Evolutionary conservation across 768 basidiomycete genomes (phyloP).

Genomic region (Dendrothele bispora): DNA sequence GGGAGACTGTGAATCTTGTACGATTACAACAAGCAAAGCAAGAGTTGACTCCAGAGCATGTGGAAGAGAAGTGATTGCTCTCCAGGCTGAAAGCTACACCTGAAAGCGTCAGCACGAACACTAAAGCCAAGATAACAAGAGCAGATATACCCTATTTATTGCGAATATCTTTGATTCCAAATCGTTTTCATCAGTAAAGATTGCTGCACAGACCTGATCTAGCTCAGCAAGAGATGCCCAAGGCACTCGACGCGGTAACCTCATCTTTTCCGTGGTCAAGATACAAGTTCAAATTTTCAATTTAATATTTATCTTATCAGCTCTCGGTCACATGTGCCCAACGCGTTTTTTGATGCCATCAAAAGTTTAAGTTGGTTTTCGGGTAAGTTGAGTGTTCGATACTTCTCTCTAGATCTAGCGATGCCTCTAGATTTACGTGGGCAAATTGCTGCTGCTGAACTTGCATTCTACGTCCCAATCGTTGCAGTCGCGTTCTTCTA

Average conservation of each 20-base stretch:
- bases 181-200: conserved; percentile 67
- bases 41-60: conserved; percentile 78
- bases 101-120: conserved; percentile 9
- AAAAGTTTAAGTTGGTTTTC: background rate
- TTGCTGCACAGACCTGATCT: conserved; percentile 74
- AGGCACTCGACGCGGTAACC: conserved; percentile 77
- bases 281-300: conserved; percentile 7
- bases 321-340: too few relatives aligned
- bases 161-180: conserved; percentile 54
- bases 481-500: conserved; percentile 44
- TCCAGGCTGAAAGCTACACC: conserved; percentile 89
- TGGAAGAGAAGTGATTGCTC: conserved; percentile 69
- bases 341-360: background rate
- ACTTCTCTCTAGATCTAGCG: background rate
- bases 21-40: conserved; percentile 57
- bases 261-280: conserved; percentile 53
- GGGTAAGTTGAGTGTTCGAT: background rate
- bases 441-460: conserved; percentile 57
- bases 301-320: conserved; percentile 20
- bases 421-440: conserved; percentile 38
- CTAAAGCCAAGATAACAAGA: background rate
- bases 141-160: conserved; percentile 58
- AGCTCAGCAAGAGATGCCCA: conserved; percentile 73
- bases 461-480: conserved; percentile 62
- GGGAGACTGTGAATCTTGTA: conserved; percentile 44